Percentiles rank a stretch among this genome's conserved stretches.
Evolutionary conservation across 495 filamentous ascomycete species (phyloP).

Genomic region (Penicillium paxilli): DNA sequence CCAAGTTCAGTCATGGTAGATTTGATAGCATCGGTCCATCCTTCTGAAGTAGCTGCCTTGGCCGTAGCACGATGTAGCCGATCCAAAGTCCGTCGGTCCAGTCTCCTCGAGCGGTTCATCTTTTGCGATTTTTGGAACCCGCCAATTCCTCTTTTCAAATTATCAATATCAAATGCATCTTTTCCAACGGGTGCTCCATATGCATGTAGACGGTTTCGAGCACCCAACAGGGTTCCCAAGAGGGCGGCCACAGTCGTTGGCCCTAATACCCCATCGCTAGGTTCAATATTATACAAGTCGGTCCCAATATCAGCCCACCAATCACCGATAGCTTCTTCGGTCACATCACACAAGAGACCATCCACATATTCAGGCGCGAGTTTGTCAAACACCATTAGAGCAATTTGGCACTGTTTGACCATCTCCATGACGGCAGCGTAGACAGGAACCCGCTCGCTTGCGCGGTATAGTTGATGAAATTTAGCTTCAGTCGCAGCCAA

Average conservation of each 20-base stretch:
- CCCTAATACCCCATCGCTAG: conserved; percentile 85
- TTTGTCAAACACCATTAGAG: conserved; percentile 84
- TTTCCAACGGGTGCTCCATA: conserved; percentile 84
- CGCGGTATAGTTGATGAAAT: conserved; percentile 87
- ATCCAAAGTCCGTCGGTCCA: conserved; percentile 82
- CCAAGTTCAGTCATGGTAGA: conserved; percentile 91
- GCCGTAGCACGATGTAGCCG: conserved; percentile 77
- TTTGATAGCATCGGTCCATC: conserved; percentile 87
- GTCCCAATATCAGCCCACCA: conserved; percentile 97
- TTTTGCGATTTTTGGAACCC: conserved; percentile 90
- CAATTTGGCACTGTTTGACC: conserved; percentile 89
- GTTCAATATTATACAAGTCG: conserved; percentile 87
- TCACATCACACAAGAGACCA: conserved; percentile 89
- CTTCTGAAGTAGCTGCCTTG: conserved; percentile 82
- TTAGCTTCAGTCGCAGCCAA: conserved; percentile 82
- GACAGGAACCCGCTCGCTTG: conserved; percentile 75
- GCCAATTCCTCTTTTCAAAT: conserved; percentile 77
- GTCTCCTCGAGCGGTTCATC: conserved; percentile 68
- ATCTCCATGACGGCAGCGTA: conserved; percentile 80
- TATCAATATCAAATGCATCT: conserved; percentile 85
- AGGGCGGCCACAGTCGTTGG: conserved; percentile 90
- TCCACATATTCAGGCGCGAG: conserved; percentile 88
- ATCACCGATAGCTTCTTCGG: conserved; percentile 84
- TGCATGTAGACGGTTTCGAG: conserved; percentile 80
- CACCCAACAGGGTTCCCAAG: conserved; percentile 84